Evolutionary conservation across 2,329 filamentous ascomycete genomes (phyloP), one percentile per base, ranked within the genome.

Genomic region (Ascochyta koolunga): DNA sequence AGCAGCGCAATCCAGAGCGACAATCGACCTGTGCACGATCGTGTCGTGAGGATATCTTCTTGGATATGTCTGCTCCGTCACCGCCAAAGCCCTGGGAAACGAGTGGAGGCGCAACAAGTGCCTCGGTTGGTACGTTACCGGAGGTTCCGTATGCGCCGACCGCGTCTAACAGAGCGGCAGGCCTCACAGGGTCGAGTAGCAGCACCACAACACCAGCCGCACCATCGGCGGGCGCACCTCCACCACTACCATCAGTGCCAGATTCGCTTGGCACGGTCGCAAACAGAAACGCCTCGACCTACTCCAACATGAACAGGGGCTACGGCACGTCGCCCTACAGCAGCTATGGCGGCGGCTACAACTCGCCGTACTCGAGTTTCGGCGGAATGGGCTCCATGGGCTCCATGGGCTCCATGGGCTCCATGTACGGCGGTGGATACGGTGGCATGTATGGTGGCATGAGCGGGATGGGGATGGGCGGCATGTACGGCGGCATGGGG

Each of bases 61-160:
- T 40, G 68, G 56, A 66, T 61, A 86, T 86, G 83, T 82, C 83
- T 68, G 79, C 82, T 62, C 79, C 80, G 61, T 97, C 93, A 76
- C 95, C 95, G 72, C 95, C 95, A 50, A 99, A 99, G 79, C 95
- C 95, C 40, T 99, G 95, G 95, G 95, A 99, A 79, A 86, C 89
- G 76, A 84, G 88, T 62, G 89, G 88, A 77, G 84, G 85, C 58
- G 81, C 76, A 53, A 75, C 72, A 33, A 73, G 71, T 63, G 69
- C 71, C 62, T 74, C 71, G 60, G 72, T 73, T 59, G 72, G 72
- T 75, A 40, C 64, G 71, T 71, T 44, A 50, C 56, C 38, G 41
- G 52, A 42, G 35, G 48, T 36, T 47, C 51, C 42, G 29, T 50
- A 58, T 50, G 59, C 56, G 48, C 50, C 43, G 35, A 45, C 40